phyloP scores from a whole-genome alignment of 2,329 filamentous ascomycete genomes.

The Epichloe uncinata region DNA sequence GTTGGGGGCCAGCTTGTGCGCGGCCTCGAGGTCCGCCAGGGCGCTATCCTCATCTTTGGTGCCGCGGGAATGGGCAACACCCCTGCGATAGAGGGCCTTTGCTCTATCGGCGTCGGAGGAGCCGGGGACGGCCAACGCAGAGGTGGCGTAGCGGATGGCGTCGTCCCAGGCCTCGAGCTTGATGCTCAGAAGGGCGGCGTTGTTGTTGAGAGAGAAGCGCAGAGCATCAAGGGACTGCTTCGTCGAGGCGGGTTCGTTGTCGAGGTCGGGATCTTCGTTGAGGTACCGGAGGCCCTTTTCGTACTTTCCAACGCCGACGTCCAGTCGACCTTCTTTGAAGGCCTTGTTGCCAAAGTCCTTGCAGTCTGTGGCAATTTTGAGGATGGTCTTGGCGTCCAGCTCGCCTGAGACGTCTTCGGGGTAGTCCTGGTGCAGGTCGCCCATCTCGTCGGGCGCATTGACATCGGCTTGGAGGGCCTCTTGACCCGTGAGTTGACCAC shows the following conservation, averaged over 20 bases:
- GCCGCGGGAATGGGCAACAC: conserved; percentile 51
- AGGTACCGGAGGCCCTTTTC: conserved; percentile 85
- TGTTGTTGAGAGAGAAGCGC: conserved; percentile 78
- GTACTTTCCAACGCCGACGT: conserved; percentile 75
- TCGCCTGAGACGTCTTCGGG: conserved; percentile 65
- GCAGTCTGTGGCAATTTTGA: conserved; percentile 69
- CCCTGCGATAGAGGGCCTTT: conserved; percentile 80
- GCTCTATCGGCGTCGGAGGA: conserved; percentile 66
- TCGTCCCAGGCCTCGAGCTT: conserved; percentile 65
- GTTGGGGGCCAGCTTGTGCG: conserved; percentile 57
- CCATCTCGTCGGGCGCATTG: conserved; percentile 63
- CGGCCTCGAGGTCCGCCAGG: conserved; percentile 60
- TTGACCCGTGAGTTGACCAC: conserved; percentile 67
- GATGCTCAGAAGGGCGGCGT: conserved; percentile 72
- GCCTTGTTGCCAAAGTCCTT: conserved; percentile 89
- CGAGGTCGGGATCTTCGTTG: conserved; percentile 66
- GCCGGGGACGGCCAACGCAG: conserved; percentile 55
- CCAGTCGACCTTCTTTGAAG: conserved; percentile 66
- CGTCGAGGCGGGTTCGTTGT: conserved; percentile 56
- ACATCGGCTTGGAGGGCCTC: conserved; percentile 53
- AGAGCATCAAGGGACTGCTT: conserved; percentile 56
- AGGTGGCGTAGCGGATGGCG: conserved; percentile 53
- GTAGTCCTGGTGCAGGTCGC: conserved; percentile 90
- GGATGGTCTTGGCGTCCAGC: conserved; percentile 52
- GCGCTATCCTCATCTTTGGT: conserved; percentile 79